Base-by-base conservation (phyloP, 352 stramenopile genomes). In the Phytopythium sindhum region DNA sequence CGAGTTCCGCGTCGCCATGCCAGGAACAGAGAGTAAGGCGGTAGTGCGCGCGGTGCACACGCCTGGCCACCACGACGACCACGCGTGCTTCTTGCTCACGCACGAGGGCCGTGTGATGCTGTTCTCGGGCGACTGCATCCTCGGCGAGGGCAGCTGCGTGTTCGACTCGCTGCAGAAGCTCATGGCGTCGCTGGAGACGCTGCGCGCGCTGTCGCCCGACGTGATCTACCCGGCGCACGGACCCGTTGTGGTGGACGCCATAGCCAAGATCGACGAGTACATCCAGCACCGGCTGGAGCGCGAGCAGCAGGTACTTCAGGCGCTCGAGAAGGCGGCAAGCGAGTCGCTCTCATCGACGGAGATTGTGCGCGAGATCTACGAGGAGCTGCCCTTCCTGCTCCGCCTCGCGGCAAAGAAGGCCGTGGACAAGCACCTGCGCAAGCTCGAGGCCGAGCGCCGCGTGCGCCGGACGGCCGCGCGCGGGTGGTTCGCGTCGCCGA, bases 111-210 rank as follows among this genome's bases (percentile, higher is more conserved):
- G 28, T 45, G 28, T 54, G 69, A 59, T 68, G 10, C 63, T 97
- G 11, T 95, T 97, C 63, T 93, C 86, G 1, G 89, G 88, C 55
- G 89, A 97, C 66, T 95, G 88, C 54, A 61, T 97, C 7, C 66
- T 97, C 45, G 90, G 90, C 23, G 77, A 80, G 47, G 89, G 90
- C 12, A 97, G 88, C 55, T 90, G 80, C 61, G 73, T 96, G 51
- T 96, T 97, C 51, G 84, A 95, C 60, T 92, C 90, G 47, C 77
- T 97, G 12, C 53, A 59, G 10, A 76, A 91, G 44, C 89, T 96
- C 54, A 92, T 97, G 83, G 61, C 68, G 26, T 93, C 82, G 23
- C 66, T 97, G 12, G 41, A 52, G 17, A 80, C 75, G 33, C 61
- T 97, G 24, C 74, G 77, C 17, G 62, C 48, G 11, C 73, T 62